Base-by-base conservation (phyloP, 2,329 filamentous ascomycete species). In the Penicillium paneum region DNA sequence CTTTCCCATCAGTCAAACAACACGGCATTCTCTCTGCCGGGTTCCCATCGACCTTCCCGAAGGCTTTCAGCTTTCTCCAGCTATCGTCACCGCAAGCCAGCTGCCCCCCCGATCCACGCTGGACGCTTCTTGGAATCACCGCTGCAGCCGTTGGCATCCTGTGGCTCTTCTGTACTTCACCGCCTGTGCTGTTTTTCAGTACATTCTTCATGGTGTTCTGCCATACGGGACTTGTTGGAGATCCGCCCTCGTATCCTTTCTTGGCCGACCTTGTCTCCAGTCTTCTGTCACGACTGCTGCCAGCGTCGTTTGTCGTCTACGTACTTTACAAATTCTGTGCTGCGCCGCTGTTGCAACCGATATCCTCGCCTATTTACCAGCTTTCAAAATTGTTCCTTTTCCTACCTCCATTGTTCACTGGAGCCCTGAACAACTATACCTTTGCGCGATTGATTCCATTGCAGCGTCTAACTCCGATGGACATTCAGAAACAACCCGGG, bases 371-470 rank as follows among this genome's bases (percentile, higher is more conserved):
- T 2, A 67, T 68, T 17, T 76, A 75, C 47, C 93, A 96, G 68
- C 65, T 96, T 40, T 93, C 96, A 67, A 97, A 96, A 78, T 90
- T 91, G 0, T 74, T 97, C 3, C 79, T 97, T 28, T 97, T 91
- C 88, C 79, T 99, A 0, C 92, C 92, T 1, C 87, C 86, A 8
- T 91, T 89, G 67, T 99, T 95, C 88, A 84, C 97, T 36, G 94
- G 92, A 15, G 87, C 90, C 1, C 76, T 99, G 62, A 93, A 93
- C 67, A 97, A 97, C 74, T 95, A 97, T 74, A 97, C 94, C 0
- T 90, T 99, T 67, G 89, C 91, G 65, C 70, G 71, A 10, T 88
- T 90, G 74, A 97, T 99, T 57, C 94, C 94, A 0, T 94, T 99
- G 61, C 85, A 91, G 71, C 87, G 94, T 2, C 81, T 99, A n/a